A percentile compares a stretch with the other conserved stretches of the same genome.
Evolutionary conservation across 768 basidiomycete species (phyloP).

Genomic region (Exsudoporus frostii): DNA sequence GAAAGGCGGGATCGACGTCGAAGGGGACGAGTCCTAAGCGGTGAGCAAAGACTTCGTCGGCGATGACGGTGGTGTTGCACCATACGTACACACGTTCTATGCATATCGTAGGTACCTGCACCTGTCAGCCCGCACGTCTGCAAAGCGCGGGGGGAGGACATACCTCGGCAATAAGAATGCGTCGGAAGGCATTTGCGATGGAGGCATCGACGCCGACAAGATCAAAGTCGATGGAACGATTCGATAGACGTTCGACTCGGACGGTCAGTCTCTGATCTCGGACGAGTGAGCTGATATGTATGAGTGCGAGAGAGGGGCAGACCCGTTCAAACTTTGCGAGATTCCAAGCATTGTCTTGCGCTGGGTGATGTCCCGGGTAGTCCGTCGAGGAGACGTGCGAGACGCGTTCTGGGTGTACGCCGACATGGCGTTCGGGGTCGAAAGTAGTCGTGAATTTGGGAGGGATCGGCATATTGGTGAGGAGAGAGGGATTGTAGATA

Average conservation of each 20-base stretch:
- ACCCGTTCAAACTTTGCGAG: slow-evolving; percentile 74
- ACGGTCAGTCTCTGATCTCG: slow-evolving; percentile 63
- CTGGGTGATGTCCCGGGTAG: slow-evolving; percentile 86
- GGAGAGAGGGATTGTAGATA: not conserved
- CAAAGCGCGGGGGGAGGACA: slow-evolving; percentile 17
- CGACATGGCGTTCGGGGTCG: slow-evolving; percentile 57
- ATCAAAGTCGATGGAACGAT: slow-evolving; percentile 89
- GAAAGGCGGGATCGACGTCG: slow-evolving; percentile 73
- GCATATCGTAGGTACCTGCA: slow-evolving; percentile 84
- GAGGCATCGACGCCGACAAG: slow-evolving; percentile 93
- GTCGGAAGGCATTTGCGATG: slow-evolving; percentile 90
- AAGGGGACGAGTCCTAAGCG: slow-evolving; percentile 91
- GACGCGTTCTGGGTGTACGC: slow-evolving; percentile 65
- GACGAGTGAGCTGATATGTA: not conserved
- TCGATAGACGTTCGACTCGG: slow-evolving; percentile 74
- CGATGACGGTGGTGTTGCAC: slow-evolving; percentile 93
- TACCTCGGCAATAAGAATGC: slow-evolving; percentile 94
- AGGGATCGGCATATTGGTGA: no score
- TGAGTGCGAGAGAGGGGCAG: slow-evolving; percentile 23
- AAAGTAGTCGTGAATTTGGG: slow-evolving; percentile 16
- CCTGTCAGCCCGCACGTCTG: not conserved
- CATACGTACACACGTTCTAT: slow-evolving; percentile 90
- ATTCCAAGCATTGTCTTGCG: slow-evolving; percentile 84
- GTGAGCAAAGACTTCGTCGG: slow-evolving; percentile 90
- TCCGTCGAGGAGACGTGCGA: slow-evolving; percentile 84